These are phyloP conservation scores for Tetracladium setigerum DNA, from an alignment of 495 filamentous ascomycete genomes.

Conservation along the genomic window DNA sequence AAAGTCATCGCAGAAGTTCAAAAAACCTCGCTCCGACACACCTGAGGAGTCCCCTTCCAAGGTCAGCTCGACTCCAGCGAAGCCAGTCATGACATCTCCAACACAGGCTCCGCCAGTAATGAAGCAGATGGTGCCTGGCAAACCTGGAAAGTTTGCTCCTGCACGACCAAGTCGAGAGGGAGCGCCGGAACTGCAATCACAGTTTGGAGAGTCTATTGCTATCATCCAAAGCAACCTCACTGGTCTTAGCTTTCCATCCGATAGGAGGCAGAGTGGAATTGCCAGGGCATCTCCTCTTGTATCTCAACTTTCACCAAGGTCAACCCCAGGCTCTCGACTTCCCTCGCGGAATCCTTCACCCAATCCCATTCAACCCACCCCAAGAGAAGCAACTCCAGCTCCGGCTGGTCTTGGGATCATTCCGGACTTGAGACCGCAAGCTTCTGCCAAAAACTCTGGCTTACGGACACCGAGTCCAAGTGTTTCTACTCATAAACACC, in stretches of 20 bases:
- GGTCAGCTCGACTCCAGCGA: slow-evolving; percentile 22
- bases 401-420: slow-evolving; percentile 26
- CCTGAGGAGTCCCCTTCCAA: slow-evolving; percentile 25
- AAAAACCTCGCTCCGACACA: slow-evolving; percentile 22
- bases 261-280: slow-evolving; percentile 13
- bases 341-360: slow-evolving; percentile 26
- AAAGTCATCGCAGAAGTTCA: slow-evolving; percentile 53
- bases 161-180: slow-evolving; percentile 79
- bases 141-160: slow-evolving; percentile 23
- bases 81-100: slow-evolving; percentile 16
- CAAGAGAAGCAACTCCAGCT: slow-evolving; percentile 34
- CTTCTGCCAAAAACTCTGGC: slow-evolving; percentile 8
- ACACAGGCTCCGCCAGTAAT: slow-evolving; percentile 1
- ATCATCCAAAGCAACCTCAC: slow-evolving; percentile 74
- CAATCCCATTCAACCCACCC: slow-evolving; percentile 24
- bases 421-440: slow-evolving; percentile 16
- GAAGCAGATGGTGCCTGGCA: background rate
- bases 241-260: slow-evolving; percentile 17
- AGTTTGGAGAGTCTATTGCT: slow-evolving; percentile 50
- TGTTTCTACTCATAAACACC: slow-evolving; percentile 30
- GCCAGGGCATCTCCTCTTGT: slow-evolving; percentile 6
- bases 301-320: background rate
- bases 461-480: slow-evolving; percentile 42
- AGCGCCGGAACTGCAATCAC: slow-evolving; percentile 53
- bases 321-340: slow-evolving; percentile 27